Evolutionary conservation across 1,284 basidiomycete genomes (phyloP), one percentile per base, ranked within the genome.

Genomic region (Phellinidium pouzarii): DNA sequence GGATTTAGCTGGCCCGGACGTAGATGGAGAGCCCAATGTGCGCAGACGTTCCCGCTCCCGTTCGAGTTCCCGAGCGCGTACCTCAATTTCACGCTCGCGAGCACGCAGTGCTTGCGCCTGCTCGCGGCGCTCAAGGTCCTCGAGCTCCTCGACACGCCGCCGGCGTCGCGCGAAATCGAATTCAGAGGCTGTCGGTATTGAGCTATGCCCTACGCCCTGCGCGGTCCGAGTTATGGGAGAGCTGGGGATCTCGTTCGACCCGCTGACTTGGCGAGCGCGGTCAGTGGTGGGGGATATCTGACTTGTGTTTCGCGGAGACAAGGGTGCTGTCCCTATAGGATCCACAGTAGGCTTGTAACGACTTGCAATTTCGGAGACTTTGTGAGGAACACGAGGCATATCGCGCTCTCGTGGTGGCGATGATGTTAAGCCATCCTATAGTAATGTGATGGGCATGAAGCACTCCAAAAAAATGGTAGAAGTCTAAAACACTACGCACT

Each of bases 281-380:
- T 54, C 53, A 11, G 22, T 12, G 29, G 27, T 44, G 12, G 53
- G 53, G 8, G 42, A 54, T 11, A 9, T 23, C 19, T 51, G 48
- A 7, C 45, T 45, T 11, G 50, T 52, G 23, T 26, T 31, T 20
- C 50, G 54, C 12, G 54, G 54, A 22, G 54, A 52, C 12, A 47
- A 23, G 9, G 53, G 53, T 29, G 25, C n/a, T 12, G 27, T n/a
- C 2, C 11, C 11, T 27, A 38, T 20, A 8, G 48, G 44, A 22
- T 44, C 26, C 12, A 75, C 75, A 3, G 61, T 52, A 3, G 73
- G 63, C 58, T 80, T 74, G 59, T 85, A 88, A 34, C 78, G 77
- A 41, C 73, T 76, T 2, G 84, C 83, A n/a, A 88, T 67, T 56
- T 80, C 74, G 5, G 75, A 75, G 12, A 87, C 85, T 47, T 79